Base-by-base conservation (phyloP, 2,329 filamentous ascomycete genomes). In the Emmonsiellopsis sp. region DNA sequence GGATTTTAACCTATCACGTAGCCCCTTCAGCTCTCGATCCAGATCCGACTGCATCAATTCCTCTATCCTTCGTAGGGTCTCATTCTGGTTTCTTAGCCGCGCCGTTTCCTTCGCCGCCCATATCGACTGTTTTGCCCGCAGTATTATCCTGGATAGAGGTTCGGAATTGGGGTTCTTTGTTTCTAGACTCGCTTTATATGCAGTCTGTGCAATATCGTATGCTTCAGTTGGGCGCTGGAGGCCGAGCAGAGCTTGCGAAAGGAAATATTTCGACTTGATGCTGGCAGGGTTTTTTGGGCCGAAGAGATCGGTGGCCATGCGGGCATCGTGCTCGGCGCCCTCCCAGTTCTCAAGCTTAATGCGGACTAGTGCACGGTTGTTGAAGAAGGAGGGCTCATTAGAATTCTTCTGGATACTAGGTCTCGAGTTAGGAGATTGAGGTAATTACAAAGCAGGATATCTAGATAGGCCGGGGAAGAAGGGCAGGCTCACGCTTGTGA, bases 321-420 rank as follows among this genome's bases (percentile, higher is more conserved):
- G 71, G 65, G 90, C 92, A 70, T 96, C 91, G 55, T 82, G 75
- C 58, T 93, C 84, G 48, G 86, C 89, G 8, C 78, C 83, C 33
- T 87, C 79, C 81, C 85, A 94, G 61, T 82, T 76, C 56, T 78
- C 73, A 21, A 95, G 79, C 70, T 86, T 87, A 55, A 93, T 76
- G 42, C 90, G 82, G 3, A 86, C 84, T 72, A 95, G 86, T 50
- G 90, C 88, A 52, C 91, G 87, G 72, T 96, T 97, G 40, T 89
- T 92, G 72, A 90, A 96, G 49, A 95, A 79, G 33, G 86, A 77
- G 1, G 86, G 82, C 65, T 95, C 93, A 53, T 76, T 79, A 3
- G 87, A 79, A 69, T 95, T 88, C 65, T 84, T 82, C 62, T 87
- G 82, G 61, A 95, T 90, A 42, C 85, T 88, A 45, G 37, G 37